Conservation (phyloP, 805 yeast species). For the Candida coleopterorum region DNA sequence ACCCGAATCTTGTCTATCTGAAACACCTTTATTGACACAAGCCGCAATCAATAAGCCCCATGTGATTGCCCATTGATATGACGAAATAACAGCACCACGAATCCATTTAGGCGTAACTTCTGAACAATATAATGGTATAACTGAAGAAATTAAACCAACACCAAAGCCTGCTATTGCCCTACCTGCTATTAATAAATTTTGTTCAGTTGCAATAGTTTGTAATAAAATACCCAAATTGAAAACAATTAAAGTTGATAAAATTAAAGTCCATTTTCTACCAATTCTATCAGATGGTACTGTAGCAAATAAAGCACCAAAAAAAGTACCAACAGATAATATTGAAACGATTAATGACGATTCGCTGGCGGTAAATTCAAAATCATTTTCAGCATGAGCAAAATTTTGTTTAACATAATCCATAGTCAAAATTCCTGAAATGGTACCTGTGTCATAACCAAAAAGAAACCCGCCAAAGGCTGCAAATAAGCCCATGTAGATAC, state of each 20-base stretch:
- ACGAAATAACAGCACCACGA: slow-evolving; percentile 40
- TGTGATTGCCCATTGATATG: slow-evolving; percentile 38
- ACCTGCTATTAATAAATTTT: slow-evolving; percentile 35
- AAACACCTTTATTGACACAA: slow-evolving; percentile 32
- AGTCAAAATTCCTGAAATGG: slow-evolving; percentile 39
- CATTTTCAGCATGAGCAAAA: slow-evolving; percentile 14
- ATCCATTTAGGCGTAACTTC: slow-evolving; percentile 40
- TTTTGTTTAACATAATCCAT: slow-evolving; percentile 31
- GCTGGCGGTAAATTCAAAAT: slow-evolving; percentile 14
- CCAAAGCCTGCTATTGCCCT: slow-evolving; percentile 39
- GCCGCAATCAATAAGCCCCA: slow-evolving; percentile 35
- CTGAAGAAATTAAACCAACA: slow-evolving; percentile 38
- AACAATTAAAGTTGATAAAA: slow-evolving; percentile 27
- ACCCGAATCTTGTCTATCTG: slow-evolving; percentile 28
- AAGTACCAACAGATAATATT: slow-evolving; percentile 37
- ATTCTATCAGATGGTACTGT: slow-evolving; percentile 32
- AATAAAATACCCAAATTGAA: slow-evolving; percentile 35
- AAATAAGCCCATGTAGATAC: slow-evolving; percentile 35
- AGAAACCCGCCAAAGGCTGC: slow-evolving; percentile 41
- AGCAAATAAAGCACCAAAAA: slow-evolving; percentile 36
- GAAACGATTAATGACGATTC: slow-evolving; percentile 23
- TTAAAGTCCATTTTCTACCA: slow-evolving; percentile 37
- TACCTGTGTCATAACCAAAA: slow-evolving; percentile 41
- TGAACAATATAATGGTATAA: slow-evolving; percentile 36
- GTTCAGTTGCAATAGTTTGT: slow-evolving; percentile 32